Evolutionary conservation across 495 filamentous ascomycete genomes (phyloP), one percentile per base, ranked within the genome.

Genomic region (Aspergillus sclerotioniger): DNA sequence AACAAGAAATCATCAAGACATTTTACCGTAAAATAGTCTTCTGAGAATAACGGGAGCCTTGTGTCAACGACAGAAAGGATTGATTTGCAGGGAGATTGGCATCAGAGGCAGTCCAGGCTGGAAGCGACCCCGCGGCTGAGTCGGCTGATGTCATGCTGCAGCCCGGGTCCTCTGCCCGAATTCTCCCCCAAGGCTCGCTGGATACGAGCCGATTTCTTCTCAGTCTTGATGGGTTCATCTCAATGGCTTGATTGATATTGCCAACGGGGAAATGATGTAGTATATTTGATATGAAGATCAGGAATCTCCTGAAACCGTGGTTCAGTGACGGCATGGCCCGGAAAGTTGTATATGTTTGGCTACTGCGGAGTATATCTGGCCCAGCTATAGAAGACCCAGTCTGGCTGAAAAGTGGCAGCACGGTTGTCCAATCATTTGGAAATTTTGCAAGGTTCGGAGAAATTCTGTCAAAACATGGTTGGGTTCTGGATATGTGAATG

Each of bases 81-180:
- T 21, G 47, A 39, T 31, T 37, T 28, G 37, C 37, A 41, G 37
- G n/a, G n/a, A 29, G 28, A 6, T 39, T 10, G 31, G 48, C 35
- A 31, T 17, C 25, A 31, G 15, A 45, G 31, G 46, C 20, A 32
- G 43, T 13, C 45, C 55, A 44, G 56, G 46, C 58, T 60, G 58
- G 37, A 51, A 52, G 46, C 43, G 49, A 67, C 57, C 65, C 65
- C 61, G 64, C 64, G 59, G 64, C 64, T 63, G 59, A 37, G 52
- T 53, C 56, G 54, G 59, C 61, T 67, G 65, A 67, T 67, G 65
- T 67, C 65, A 67, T 61, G 53, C 64, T 55, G 50, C 64, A 63
- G 58, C 17, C 58, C 48, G 54, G 50, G 54, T 53, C 53, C 55
- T 54, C 37, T 41, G 37, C 37, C 37, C 37, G 37, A 41, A 13